Base-by-base conservation (phyloP, 2,329 filamentous ascomycete genomes). In the Phyllachora maydis region DNA sequence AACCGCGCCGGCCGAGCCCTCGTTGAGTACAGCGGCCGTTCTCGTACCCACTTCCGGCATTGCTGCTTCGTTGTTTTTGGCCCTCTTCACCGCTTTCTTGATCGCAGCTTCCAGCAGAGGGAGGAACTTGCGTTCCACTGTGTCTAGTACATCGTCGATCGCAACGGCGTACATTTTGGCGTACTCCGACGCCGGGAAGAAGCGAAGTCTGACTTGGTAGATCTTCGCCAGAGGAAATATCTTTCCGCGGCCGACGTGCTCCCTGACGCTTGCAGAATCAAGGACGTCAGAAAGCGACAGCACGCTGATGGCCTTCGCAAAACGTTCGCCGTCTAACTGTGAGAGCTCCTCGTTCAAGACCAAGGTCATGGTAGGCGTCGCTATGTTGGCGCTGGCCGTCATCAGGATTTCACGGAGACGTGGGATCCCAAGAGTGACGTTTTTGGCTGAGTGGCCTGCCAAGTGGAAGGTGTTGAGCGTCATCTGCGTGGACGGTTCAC, bases 381-480 rank as follows among this genome's bases (percentile, higher is more conserved):
- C 77, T 31, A 95, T 93, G 21, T 74, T 65, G 24, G 71, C 65
- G 42, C 78, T 88, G 14, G 88, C 88, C 23, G 88, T 95, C 88
- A 98, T 98, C 34, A 98, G 65, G 38, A 98, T 93, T 62, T 98
- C 88, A 53, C 88, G 66, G 11, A 98, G 63, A 52, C 88, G 81
- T 28, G 88, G 88, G 42, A 98, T 95, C 78, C 88, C 88, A 11
- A 93, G 65, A 1, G 88, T 98, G 42, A 98, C 90, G 63, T 98
- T 98, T 60, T 93, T 95, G 15, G 88, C 75, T 11, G 88, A 83
- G 57, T 95, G 85, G 41, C 88, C 88, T 47, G 88, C 88, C 65
- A 98, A 78, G 64, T 98, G 88, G 66, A 98, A 98, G 14, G 90
- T 98, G 52, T 98, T 98, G 26, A 98, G 56, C 6, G 90, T 98